A percentile compares a stretch with the other conserved stretches of the same genome.
phyloP scores from a whole-genome alignment of 202 grass and related monocot genomes.

The Brachypodium distachyon region DNA sequence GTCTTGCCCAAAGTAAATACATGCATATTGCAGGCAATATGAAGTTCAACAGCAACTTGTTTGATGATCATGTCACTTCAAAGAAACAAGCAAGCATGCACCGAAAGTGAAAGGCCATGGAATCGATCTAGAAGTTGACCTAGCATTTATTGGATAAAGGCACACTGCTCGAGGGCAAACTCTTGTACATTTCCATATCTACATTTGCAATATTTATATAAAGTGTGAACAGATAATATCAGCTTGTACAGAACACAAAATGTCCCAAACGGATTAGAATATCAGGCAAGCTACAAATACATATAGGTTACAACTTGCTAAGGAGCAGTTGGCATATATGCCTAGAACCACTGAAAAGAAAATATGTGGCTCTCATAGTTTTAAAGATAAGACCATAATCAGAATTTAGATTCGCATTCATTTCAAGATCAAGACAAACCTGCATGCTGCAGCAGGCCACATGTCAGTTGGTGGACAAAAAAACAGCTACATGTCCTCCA shows the following conservation, averaged over 20 bases:
- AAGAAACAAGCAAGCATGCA: slow-evolving; percentile 13
- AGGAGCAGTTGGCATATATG: background rate
- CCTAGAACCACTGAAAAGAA: background rate
- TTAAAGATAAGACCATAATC: background rate
- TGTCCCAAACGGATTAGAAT: background rate
- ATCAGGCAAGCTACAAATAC: background rate
- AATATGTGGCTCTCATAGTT: slow-evolving; percentile 2
- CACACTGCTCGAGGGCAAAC: slow-evolving; percentile 28
- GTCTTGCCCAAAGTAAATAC: background rate
- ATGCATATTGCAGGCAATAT: slow-evolving; percentile 11
- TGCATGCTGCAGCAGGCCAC: slow-evolving; percentile 2
- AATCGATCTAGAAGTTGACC: slow-evolving; percentile 30
- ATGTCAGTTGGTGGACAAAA: slow-evolving; percentile 1
- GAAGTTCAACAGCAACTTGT: slow-evolving; percentile 29
- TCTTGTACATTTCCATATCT: slow-evolving; percentile 22
- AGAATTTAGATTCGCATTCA: background rate
- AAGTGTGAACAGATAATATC: background rate
- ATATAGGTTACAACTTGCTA: background rate
- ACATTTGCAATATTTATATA: slow-evolving; percentile 16
- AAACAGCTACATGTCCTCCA: background rate
- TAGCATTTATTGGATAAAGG: slow-evolving; percentile 42
- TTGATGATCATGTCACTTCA: slow-evolving; percentile 24
- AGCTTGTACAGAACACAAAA: slow-evolving; percentile 6
- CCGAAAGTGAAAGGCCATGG: slow-evolving; percentile 8
- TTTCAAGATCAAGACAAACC: background rate